A percentile compares a stretch with the other conserved stretches of the same genome.
phyloP scores from a whole-genome alignment of 139 green algal genomes.

The Chlorella sp. region DNA sequence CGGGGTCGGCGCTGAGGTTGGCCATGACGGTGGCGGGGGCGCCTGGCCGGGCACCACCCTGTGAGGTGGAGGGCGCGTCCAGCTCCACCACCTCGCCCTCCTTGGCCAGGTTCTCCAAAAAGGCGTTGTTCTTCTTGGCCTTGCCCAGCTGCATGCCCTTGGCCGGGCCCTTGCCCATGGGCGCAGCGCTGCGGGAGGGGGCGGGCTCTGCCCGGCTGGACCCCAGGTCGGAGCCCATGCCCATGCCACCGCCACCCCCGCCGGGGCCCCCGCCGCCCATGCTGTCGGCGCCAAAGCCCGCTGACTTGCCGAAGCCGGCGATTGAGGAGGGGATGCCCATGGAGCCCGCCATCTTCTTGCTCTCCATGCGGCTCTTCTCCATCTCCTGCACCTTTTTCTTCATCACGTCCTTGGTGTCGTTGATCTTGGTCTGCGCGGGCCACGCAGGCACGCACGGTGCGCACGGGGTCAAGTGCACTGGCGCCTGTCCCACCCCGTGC shows the following conservation, averaged over 20 bases:
- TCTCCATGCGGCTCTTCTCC: slow-evolving; percentile 85
- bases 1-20: slow-evolving; percentile 32
- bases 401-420: slow-evolving; percentile 88
- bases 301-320: slow-evolving; percentile 3
- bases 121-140: slow-evolving; percentile 68
- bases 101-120: slow-evolving; percentile 76
- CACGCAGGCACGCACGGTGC: neutral
- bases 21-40: slow-evolving; percentile 19
- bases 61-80: slow-evolving; percentile 21
- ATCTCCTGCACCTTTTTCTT: slow-evolving; percentile 94
- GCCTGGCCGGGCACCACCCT: neutral
- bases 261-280: neutral
- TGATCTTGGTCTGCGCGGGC: slow-evolving; percentile 49
- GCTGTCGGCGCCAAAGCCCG: slow-evolving; percentile 20
- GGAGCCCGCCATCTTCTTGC: slow-evolving; percentile 23
- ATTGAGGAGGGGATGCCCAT: slow-evolving; percentile 9
- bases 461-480: neutral
- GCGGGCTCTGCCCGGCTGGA: slow-evolving; percentile 2
- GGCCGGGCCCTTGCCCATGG: slow-evolving; percentile 21
- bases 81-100: slow-evolving; percentile 71
- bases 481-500: no score
- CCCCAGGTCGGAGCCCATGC: neutral
- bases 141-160: slow-evolving; percentile 87
- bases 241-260: neutral
- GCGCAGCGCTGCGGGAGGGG: neutral